A percentile compares a stretch with the other conserved stretches of the same genome.
phyloP scores from a whole-genome alignment of 768 basidiomycete genomes.

The Ramaria sp. region DNA sequence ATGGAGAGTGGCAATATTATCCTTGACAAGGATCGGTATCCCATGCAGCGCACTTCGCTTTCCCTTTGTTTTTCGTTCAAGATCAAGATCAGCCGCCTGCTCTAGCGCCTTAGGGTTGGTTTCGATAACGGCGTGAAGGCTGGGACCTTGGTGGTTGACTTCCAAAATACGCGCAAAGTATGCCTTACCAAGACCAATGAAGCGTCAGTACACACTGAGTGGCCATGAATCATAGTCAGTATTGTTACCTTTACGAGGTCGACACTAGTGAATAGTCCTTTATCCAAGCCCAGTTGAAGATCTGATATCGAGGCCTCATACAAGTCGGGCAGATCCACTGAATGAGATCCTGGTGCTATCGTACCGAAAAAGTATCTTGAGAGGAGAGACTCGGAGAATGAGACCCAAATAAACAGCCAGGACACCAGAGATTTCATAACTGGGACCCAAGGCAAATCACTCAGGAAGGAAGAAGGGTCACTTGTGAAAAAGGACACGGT shows the following conservation, averaged over 20 bases:
- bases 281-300: slow-evolving; percentile 26
- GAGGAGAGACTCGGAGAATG: too few relatives aligned
- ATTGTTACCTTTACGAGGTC: slow-evolving; percentile 28
- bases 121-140: slow-evolving; percentile 28
- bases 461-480: too few relatives aligned
- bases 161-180: slow-evolving; percentile 34
- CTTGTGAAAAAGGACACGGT: too few relatives aligned
- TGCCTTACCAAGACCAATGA: slow-evolving; percentile 18
- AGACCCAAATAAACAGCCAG: neutral
- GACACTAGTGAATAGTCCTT: slow-evolving; percentile 27
- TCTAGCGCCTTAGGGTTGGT: slow-evolving; percentile 26
- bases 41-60: slow-evolving; percentile 26
- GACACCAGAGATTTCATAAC: neutral
- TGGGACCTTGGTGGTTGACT: slow-evolving; percentile 29
- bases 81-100: slow-evolving; percentile 25
- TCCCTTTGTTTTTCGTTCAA: slow-evolving; percentile 19
- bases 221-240: neutral
- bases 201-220: neutral
- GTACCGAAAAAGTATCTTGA: neutral
- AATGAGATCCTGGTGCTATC: neutral
- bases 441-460: too few relatives aligned
- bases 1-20: slow-evolving; percentile 21
- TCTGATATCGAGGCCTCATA: slow-evolving; percentile 29
- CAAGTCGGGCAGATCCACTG: too few relatives aligned
- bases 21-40: slow-evolving; percentile 27